Base-by-base conservation (phyloP, 352 stramenopile genomes). In the Phytophthora kernoviae region DNA sequence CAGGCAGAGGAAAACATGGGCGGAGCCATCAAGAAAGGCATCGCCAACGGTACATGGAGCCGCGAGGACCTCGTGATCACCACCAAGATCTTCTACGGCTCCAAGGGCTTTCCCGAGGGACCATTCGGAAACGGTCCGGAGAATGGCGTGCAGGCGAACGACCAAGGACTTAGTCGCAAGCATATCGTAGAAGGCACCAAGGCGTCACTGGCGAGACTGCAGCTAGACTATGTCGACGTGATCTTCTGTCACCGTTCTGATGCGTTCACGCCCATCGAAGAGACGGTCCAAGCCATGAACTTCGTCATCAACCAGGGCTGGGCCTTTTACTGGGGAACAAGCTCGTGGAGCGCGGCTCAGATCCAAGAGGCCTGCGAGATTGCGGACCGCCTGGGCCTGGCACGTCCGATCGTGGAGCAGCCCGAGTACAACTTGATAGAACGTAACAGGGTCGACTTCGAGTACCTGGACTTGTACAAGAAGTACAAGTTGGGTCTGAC, bases 81-180 rank as follows among this genome's bases (percentile, higher is more conserved):
- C 17, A 88, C 79, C 40, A 92, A 92, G 60, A 69, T 91, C 54
- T 82, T 77, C n/a, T 50, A 74, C 1, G 78, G 68, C 2, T 54
- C 60, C 15, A 61, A 61, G n/a, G 10, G n/a, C n/a, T 6, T 51
- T 41, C 7, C 9, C 21, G 32, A n/a, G n/a, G n/a, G n/a, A n/a
- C n/a, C n/a, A n/a, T 21, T 27, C 17, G 9, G 18, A 2, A 12
- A 43, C 12, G 15, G 56, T 58, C 2, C 63, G 33, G 33, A 40
- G 33, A 40, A 40, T 18, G 33, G 33, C 10, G 5, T 40, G 33
- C 33, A 5, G 15, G 11, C 55, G 0, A 84, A 79, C 34, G 41
- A 40, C 22, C 30, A 63, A 79, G n/a, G n/a, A n/a, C n/a, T n/a
- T n/a, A n/a, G 55, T 20, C 61, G 73, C 18, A 84, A 84, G 32